These are phyloP conservation scores for Letharia lupina DNA, from an alignment of 495 filamentous ascomycete species.

Conservation along the genomic window DNA sequence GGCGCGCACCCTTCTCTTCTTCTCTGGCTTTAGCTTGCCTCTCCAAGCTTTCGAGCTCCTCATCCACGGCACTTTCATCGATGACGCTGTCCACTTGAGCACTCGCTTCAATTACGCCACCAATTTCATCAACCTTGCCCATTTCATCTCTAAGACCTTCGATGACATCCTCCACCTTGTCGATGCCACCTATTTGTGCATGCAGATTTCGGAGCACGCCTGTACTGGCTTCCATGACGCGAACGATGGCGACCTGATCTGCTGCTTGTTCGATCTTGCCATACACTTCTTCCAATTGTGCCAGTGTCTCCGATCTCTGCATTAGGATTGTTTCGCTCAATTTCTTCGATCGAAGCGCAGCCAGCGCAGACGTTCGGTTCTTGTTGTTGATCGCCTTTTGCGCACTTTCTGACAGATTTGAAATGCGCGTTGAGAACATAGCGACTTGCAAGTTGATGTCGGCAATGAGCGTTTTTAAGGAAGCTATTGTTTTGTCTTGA, in stretches of 20 bases:
- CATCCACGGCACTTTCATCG: constrained; percentile 81
- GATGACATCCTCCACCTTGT: constrained; percentile 66
- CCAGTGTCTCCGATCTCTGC: constrained; percentile 57
- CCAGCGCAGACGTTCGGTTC: constrained; percentile 63
- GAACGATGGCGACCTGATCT: constrained; percentile 70
- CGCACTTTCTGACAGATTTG: constrained; percentile 44
- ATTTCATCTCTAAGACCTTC: constrained; percentile 72
- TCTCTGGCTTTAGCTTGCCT: constrained; percentile 50
- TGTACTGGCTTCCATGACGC: constrained; percentile 70
- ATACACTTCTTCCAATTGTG: constrained; percentile 77
- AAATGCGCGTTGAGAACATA: constrained; percentile 47
- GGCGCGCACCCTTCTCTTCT: constrained; percentile 43
- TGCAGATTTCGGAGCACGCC: constrained; percentile 65
- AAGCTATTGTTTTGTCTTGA: constrained; percentile 73
- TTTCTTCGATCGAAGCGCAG: constrained; percentile 76
- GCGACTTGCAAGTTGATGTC: constrained; percentile 57
- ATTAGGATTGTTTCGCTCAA: constrained; percentile 61
- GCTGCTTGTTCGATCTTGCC: constrained; percentile 74
- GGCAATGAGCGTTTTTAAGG: constrained; percentile 58
- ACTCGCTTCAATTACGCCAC: constrained; percentile 59
- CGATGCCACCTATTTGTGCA: constrained; percentile 63
- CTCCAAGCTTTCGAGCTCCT: constrained; percentile 75
- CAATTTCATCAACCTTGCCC: constrained; percentile 73
- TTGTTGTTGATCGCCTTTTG: constrained; percentile 59
- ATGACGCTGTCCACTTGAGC: constrained; percentile 42